These are phyloP conservation scores for Phytophthora lateralis DNA, from an alignment of 352 stramenopile genomes.

Conservation along the genomic window DNA sequence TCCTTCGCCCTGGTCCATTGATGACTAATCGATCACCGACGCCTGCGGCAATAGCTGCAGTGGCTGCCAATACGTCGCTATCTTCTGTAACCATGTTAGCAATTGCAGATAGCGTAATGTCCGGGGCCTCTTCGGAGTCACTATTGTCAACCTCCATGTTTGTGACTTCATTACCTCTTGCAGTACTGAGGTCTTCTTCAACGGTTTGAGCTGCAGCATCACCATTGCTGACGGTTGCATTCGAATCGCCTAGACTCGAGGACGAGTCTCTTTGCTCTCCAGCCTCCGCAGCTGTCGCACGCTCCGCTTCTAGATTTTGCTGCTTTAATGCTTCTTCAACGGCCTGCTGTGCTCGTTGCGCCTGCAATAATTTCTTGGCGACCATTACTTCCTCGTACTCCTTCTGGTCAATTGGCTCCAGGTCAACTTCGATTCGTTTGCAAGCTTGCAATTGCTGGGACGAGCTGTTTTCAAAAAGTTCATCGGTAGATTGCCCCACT, in stretches of 20 bases:
- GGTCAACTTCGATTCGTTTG: constrained; percentile 63
- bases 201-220: constrained; percentile 34
- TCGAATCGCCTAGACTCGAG: constrained; percentile 28
- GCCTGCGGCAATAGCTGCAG: constrained; percentile 53
- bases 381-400: constrained; percentile 70
- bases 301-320: constrained; percentile 52
- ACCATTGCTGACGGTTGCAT: constrained; percentile 8
- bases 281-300: constrained; percentile 34
- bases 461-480: constrained; percentile 55
- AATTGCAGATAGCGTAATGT: constrained; percentile 82
- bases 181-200: constrained; percentile 31
- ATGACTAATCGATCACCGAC: constrained; percentile 45
- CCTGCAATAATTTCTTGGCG: constrained; percentile 47
- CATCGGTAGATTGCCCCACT: constrained; percentile 52
- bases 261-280: constrained; percentile 25
- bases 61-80: constrained; percentile 64
- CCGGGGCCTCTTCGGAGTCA: constrained; percentile 73
- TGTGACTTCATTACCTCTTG: constrained; percentile 34
- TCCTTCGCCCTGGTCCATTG: constrained; percentile 40
- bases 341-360: constrained; percentile 49
- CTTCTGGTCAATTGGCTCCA: constrained; percentile 66
- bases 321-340: constrained; percentile 50
- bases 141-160: constrained; percentile 88
- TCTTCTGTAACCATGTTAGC: constrained; percentile 89
- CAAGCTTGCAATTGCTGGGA: constrained; percentile 53